phyloP scores from a whole-genome alignment of 208 protist genomes.

The Crithidia mellificae region DNA sequence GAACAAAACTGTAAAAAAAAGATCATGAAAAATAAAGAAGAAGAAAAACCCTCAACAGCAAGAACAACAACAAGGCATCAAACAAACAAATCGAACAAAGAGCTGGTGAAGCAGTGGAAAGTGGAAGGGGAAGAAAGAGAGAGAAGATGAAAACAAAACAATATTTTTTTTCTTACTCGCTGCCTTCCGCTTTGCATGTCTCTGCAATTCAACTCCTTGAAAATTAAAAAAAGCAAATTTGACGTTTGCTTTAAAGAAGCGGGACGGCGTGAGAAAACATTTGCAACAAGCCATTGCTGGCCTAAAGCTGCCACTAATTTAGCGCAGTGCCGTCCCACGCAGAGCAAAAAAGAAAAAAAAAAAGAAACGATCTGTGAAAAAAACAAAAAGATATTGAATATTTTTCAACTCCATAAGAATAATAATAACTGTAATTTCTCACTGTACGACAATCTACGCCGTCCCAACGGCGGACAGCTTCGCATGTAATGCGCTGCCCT shows the following conservation, averaged over 20 bases:
- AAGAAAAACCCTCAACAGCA: neutral
- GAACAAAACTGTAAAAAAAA: slow-evolving; percentile 21
- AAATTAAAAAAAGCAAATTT: too few species aligned
- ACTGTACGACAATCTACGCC: neutral
- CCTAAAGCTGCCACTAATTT: too few species aligned
- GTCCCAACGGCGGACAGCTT: slow-evolving; percentile 22
- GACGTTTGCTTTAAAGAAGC: too few species aligned
- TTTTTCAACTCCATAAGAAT: too few species aligned
- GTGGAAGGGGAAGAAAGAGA: neutral
- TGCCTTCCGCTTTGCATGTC: too few species aligned
- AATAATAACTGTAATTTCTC: neutral
- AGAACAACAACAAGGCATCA: neutral
- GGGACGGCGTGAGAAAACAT: too few species aligned
- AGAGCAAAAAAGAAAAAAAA: neutral
- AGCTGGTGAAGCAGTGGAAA: neutral
- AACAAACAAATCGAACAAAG: slow-evolving; percentile 12
- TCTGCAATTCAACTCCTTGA: too few species aligned
- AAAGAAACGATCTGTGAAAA: neutral
- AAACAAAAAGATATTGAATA: slow-evolving; percentile 2
- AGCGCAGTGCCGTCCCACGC: too few species aligned
- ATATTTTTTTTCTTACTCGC: too few species aligned
- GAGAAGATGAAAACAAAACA: slow-evolving; percentile 2
- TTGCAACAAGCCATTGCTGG: too few species aligned
- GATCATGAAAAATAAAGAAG: slow-evolving; percentile 11
- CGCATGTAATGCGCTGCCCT: slow-evolving; percentile 23